These are phyloP conservation scores for Thymus mandschuricus DNA, from an alignment of 257 asterid genomes.

Conservation along the genomic window DNA sequence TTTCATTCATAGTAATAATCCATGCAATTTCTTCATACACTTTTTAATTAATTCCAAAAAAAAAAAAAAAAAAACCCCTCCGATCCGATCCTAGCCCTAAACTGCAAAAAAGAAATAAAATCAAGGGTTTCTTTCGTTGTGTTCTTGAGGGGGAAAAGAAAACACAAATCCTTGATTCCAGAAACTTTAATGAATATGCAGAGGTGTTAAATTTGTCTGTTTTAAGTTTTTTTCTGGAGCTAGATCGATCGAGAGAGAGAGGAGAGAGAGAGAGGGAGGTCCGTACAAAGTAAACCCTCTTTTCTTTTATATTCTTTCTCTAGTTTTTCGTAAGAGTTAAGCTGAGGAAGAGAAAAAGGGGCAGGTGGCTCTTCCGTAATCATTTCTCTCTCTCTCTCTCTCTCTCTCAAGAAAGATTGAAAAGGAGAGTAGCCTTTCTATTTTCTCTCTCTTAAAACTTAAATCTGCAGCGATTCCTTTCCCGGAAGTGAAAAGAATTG, in stretches of 20 bases:
- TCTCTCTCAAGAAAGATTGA: background rate
- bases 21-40: conserved; percentile 17
- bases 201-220: background rate
- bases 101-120: background rate
- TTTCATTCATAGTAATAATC: conserved; percentile 7
- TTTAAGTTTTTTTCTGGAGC: background rate
- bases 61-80: background rate
- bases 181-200: conserved; percentile 25
- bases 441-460: background rate
- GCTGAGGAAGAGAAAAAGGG: conserved; percentile 33
- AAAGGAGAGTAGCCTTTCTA: background rate
- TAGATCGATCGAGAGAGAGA: background rate
- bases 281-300: conserved; percentile 22
- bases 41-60: background rate
- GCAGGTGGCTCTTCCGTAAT: conserved; percentile 34
- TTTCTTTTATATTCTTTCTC: conserved; percentile 24
- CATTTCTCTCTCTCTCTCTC: conserved; percentile 28
- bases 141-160: too few species aligned
- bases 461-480: background rate
- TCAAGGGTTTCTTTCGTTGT: too few species aligned
- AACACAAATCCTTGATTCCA: too few species aligned
- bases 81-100: background rate
- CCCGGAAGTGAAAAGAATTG: conserved; percentile 6
- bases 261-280: background rate
- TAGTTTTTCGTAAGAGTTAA: conserved; percentile 36